Base-by-base conservation (phyloP, 345 rosid species). In the Citropsis articulata region DNA sequence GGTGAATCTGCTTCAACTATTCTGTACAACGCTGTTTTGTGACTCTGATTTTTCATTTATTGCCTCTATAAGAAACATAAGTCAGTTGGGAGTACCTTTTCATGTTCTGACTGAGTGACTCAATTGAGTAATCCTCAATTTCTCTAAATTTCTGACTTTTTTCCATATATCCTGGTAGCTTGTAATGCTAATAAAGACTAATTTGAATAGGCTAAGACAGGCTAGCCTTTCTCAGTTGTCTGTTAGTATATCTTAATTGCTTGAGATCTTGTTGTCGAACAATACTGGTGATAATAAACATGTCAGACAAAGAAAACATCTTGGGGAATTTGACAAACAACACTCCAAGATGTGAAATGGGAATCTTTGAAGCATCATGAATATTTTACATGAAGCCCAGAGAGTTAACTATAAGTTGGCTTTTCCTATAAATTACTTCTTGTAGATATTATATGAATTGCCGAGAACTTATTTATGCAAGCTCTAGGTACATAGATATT, bases 81-180 rank as follows among this genome's bases (percentile, higher is more conserved):
- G n/a, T n/a, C n/a, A n/a, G n/a, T n/a, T n/a, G n/a, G n/a, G n/a
- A n/a, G n/a, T 72, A 14, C 36, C n/a, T 66, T 72, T 28, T 63
- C 56, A 56, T 55, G 59, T 72, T 71, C 82, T 60, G 60, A 56
- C 9, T 24, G 48, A 70, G 10, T 42, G 69, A 45, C 28, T 67
- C n/a, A 18, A 13, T 21, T 63, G 69, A 31, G 3, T 12, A 13
- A 25, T 18, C 33, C 25, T 9, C 45, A 48, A 66, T 33, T 75
- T n/a, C 57, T 25, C 31, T 53, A 66, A 13, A 7, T 13, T 30
- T 28, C 28, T 31, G 21, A 28, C 30, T 63, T 61, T 63, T 22
- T 63, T 27, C 66, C 35, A 5, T 28, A 14, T 63, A 27, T 16
- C 35, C 7, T 63, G 36, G 35, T 45, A 45, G 28, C 28, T 36